These are phyloP conservation scores for Monascus purpureus DNA, from an alignment of 495 filamentous ascomycete species.

Conservation along the genomic window DNA sequence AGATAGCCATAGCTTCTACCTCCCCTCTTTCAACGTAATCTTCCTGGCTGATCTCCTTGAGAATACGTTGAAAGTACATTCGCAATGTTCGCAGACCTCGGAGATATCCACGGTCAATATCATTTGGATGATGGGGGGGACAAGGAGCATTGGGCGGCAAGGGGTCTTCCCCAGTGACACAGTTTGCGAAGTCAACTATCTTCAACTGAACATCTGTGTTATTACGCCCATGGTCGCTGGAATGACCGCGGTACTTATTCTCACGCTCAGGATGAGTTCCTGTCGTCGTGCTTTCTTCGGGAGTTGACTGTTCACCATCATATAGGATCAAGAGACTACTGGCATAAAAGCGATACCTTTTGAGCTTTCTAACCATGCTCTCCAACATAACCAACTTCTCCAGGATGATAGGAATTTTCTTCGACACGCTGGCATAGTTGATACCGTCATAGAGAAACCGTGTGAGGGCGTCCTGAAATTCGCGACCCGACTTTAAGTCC, in stretches of 20 bases:
- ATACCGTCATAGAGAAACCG: slow-evolving; percentile 89
- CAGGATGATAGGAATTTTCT: slow-evolving; percentile 77
- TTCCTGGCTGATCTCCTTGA: slow-evolving; percentile 58
- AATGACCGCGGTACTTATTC: slow-evolving; percentile 12
- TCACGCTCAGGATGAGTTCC: slow-evolving; percentile 3
- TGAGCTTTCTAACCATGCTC: slow-evolving; percentile 60
- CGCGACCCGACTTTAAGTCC: slow-evolving; percentile 70
- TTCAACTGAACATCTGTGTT: slow-evolving; percentile 61
- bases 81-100: slow-evolving; percentile 67
- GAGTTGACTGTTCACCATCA: slow-evolving; percentile 49
- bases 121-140: slow-evolving; percentile 65
- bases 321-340: slow-evolving; percentile 91
- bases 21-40: slow-evolving; percentile 36
- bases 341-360: slow-evolving; percentile 89
- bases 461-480: slow-evolving; percentile 81
- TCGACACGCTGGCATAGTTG: slow-evolving; percentile 56
- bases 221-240: slow-evolving; percentile 30
- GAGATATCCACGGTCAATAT: slow-evolving; percentile 80
- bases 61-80: slow-evolving; percentile 78
- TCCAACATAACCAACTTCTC: slow-evolving; percentile 72
- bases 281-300: slow-evolving; percentile 9
- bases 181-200: slow-evolving; percentile 97
- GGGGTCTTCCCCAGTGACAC: slow-evolving; percentile 73
- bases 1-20: slow-evolving; percentile 27
- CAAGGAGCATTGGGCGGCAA: slow-evolving; percentile 49